Evolutionary conservation across 306 rosid species (phyloP), one percentile per base, ranked within the genome.

Genomic region (Dalbergia oliveri): DNA sequence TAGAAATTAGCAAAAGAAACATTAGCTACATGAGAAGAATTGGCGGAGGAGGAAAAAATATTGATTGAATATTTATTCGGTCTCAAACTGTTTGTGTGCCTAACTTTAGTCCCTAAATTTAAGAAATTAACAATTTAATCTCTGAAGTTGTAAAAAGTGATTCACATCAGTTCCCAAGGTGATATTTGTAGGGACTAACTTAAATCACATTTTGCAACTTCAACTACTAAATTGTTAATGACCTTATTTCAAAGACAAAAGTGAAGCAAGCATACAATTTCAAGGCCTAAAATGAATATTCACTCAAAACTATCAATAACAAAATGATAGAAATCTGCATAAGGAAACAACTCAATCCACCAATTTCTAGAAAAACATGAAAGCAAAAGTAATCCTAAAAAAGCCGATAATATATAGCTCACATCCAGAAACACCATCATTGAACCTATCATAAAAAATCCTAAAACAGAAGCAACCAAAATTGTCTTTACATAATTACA

Each of bases 21-120:
- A 87, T 82, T 61, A 72, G 54, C 70, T 56, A 71, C 61, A 76
- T 73, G 53, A 79, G 72, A 70, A 33, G 34, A 49, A 56, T 23
- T 56, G 1, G 41, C 79, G 58, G n/a, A 67, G 14, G 10, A 47
- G 37, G 0, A 58, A 4, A 66, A 79, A 23, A 57, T 37, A 37
- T 37, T 1, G 41, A 37, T 0, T 37, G 41, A 37, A 37, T 37
- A 37, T 37, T 37, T 37, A 37, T 37, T 37, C 8, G 41, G 7
- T 37, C 41, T 37, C 41, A 37, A 37, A 4, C 7, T 26, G 3
- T 37, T 37, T 37, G 41, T 37, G 41, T 37, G 41, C 8, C 4
- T 37, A 4, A 37, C 7, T 5, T 37, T 37, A 37, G 41, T 37
- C 41, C 7, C 7, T 6, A 37, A 37, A 37, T 26, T 26, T 26